Percentiles rank a stretch among this genome's conserved stretches.
phyloP scores from a whole-genome alignment of 1,284 basidiomycete genomes.

The Cutaneotrichosporon sp. region DNA sequence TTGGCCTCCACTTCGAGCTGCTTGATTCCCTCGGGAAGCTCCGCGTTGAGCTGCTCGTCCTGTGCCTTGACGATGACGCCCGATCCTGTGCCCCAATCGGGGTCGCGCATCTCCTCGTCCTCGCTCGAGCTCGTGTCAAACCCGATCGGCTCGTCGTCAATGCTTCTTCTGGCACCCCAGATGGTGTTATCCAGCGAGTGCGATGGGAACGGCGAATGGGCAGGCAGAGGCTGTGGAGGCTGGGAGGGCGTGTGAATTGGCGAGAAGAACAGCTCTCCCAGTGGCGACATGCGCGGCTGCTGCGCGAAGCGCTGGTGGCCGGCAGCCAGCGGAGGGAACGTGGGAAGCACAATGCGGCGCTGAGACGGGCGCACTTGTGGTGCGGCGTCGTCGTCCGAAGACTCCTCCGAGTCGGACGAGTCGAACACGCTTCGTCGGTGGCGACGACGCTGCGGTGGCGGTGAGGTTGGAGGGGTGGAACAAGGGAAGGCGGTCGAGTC shows the following conservation, averaged over 20 bases:
- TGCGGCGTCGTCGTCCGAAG: conserved; percentile 41
- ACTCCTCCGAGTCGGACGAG: conserved; percentile 43
- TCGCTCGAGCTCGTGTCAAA: conserved; percentile 41
- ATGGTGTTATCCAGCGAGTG: conserved; percentile 51
- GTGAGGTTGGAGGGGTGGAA: conserved; percentile 9
- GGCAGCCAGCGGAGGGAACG: conserved; percentile 5
- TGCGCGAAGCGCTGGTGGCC: conserved; percentile 15
- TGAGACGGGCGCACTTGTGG: conserved; percentile 16
- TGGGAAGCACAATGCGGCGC: conserved; percentile 23
- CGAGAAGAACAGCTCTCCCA: conserved; percentile 39
- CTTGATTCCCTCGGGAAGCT: conserved; percentile 38
- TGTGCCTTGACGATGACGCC: conserved; percentile 38
- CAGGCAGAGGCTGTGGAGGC: conserved; percentile 23
- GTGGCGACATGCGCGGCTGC: conserved; percentile 27
- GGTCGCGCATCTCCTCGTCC: conserved; percentile 45
- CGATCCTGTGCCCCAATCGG: conserved; percentile 41
- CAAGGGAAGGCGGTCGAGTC: conserved; percentile 12
- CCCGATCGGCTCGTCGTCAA: conserved; percentile 24
- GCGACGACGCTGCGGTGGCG: conserved; percentile 5
- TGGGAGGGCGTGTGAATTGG: conserved; percentile 20
- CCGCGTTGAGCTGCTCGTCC: conserved; percentile 28
- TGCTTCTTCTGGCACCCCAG: conserved; percentile 38
- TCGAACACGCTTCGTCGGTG: conserved; percentile 27
- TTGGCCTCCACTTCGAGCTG: conserved; percentile 31
- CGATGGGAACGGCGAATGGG: conserved; percentile 47